Conservation (phyloP, 495 filamentous ascomycete genomes). For the Neurospora terricola region DNA sequence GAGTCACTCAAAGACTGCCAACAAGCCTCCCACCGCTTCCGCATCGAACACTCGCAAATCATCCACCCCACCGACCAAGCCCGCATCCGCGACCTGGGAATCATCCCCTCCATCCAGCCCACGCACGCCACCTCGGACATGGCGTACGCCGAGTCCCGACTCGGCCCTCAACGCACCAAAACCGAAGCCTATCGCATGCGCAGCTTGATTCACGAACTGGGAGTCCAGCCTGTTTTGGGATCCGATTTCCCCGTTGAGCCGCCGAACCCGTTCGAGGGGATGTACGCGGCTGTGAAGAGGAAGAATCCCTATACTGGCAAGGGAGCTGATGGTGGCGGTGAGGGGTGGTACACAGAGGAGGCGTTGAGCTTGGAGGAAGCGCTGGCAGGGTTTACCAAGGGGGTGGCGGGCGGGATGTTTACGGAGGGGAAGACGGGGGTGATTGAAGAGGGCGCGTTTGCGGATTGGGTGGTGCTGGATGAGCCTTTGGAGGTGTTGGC, state of each 20-base stretch:
- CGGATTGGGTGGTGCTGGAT: conserved; percentile 56
- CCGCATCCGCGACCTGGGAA: conserved; percentile 41
- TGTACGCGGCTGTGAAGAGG: conserved; percentile 52
- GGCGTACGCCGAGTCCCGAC: conserved; percentile 45
- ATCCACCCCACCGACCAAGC: conserved; percentile 50
- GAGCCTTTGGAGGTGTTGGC: conserved; percentile 22
- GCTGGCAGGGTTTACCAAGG: conserved; percentile 44
- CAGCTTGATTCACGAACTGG: conserved; percentile 27
- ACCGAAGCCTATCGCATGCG: conserved; percentile 50
- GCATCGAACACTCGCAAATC: conserved; percentile 58
- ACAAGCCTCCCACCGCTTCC: conserved; percentile 34
- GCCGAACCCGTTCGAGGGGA: conserved; percentile 47
- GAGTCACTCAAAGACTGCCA: conserved; percentile 32
- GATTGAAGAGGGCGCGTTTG: conserved; percentile 42
- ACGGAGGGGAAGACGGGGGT: conserved; percentile 42
- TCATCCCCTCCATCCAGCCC: conserved; percentile 58
- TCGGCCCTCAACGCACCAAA: conserved; percentile 38
- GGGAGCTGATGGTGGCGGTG: conserved; percentile 30
- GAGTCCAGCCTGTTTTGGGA: conserved; percentile 40
- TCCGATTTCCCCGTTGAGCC: conserved; percentile 60
- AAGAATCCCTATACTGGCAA: conserved; percentile 39
- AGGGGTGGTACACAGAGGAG: conserved; percentile 46
- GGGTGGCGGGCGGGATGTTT: conserved; percentile 36
- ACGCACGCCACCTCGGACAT: conserved; percentile 59
- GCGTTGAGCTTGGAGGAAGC: conserved; percentile 43